Evolutionary conservation across 108 stramenopile genomes (phyloP).

Genomic region (Skeletonema grethae): DNA sequence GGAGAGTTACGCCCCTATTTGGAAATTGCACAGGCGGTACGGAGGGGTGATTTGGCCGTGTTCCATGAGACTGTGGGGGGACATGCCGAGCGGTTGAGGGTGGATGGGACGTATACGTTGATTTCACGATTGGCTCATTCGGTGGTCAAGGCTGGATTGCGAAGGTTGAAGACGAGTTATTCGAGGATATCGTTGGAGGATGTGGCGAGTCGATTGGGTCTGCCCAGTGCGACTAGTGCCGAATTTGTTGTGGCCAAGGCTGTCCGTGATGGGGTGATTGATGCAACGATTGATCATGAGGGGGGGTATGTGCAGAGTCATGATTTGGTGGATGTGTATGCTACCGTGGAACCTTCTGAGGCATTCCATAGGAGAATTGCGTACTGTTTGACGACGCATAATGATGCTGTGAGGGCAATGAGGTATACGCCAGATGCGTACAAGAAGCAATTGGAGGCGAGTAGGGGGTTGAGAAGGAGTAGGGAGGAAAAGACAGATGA

Average conservation of each 20-base stretch:
- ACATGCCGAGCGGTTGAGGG: conserved; percentile 60
- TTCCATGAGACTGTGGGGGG: conserved; percentile 79
- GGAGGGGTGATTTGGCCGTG: conserved; percentile 89
- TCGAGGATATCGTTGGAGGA: conserved; percentile 91
- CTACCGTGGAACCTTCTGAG: conserved; percentile 94
- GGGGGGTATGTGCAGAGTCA: conserved; percentile 87
- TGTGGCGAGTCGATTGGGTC: conserved; percentile 87
- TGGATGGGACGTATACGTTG: conserved; percentile 91
- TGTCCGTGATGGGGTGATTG: conserved; percentile 97
- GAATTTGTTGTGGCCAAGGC: conserved; percentile 99
- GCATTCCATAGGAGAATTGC: conserved; percentile 98
- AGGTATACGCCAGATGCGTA: conserved; percentile 96
- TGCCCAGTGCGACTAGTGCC: conserved; percentile 83
- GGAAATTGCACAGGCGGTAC: conserved; percentile 94
- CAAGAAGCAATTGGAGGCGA: conserved; percentile 89
- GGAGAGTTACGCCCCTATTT: conserved; percentile 88
- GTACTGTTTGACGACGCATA: conserved; percentile 98
- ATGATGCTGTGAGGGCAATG: conserved; percentile 97
- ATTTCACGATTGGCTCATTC: conserved; percentile 95
- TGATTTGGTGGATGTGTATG: conserved; percentile 96
- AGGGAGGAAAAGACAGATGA: conserved; percentile 90
- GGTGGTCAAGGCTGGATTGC: conserved; percentile 98
- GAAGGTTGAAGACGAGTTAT: conserved; percentile 74
- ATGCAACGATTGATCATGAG: conserved; percentile 97
- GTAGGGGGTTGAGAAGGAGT: conserved; percentile 70